phyloP scores from a whole-genome alignment of 352 stramenopile species.

The Phytophthora chlamydospora region DNA sequence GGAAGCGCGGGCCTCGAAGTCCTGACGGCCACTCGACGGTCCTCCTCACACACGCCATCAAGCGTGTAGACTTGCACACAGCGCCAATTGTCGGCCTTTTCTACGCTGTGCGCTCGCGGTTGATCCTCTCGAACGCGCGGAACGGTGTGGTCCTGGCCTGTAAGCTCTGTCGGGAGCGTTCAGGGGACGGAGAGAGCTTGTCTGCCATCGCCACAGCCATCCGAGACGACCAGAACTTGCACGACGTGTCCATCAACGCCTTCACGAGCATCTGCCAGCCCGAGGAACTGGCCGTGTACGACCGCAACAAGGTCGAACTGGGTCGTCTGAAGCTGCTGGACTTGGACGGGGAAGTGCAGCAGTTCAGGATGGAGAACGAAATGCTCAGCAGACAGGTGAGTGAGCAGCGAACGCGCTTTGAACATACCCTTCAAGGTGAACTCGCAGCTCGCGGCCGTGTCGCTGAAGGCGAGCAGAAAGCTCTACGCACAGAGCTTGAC shows the following conservation, averaged over 20 bases:
- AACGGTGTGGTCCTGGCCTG: conserved; percentile 56
- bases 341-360: conserved; percentile 65
- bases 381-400: conserved; percentile 56
- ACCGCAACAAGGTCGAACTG: conserved; percentile 61
- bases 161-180: conserved; percentile 17
- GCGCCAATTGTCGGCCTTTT: conserved; percentile 48
- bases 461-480: conserved; percentile 34
- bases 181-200: conserved; percentile 13
- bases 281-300: conserved; percentile 65
- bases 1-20: conserved; percentile 38
- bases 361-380: conserved; percentile 77
- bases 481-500: conserved; percentile 42
- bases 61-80: conserved; percentile 57
- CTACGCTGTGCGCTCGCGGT: conserved; percentile 34
- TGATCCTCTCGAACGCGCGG: conserved; percentile 49
- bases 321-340: conserved; percentile 60
- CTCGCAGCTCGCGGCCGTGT: conserved; percentile 20
- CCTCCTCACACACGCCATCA: conserved; percentile 34
- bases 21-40: conserved; percentile 32
- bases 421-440: conserved; percentile 41
- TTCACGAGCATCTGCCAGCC: conserved; percentile 50
- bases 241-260: conserved; percentile 20
- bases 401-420: conserved; percentile 54
- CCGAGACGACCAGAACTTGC: conserved; percentile 31
- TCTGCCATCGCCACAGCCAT: conserved; percentile 22